phyloP scores from a whole-genome alignment of 805 yeast genomes.

The Saturnispora sanitii region DNA sequence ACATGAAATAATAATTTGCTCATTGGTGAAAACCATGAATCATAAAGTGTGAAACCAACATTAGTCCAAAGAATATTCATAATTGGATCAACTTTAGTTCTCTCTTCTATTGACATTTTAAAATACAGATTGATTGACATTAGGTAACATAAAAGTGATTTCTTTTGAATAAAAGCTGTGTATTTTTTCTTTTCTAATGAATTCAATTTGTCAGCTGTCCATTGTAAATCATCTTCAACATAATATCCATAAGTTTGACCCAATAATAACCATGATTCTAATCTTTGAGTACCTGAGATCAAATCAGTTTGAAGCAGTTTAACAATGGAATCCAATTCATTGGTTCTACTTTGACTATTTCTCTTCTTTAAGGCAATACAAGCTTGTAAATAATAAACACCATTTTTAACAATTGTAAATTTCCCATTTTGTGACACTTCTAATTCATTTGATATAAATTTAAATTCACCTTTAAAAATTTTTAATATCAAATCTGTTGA shows the following conservation, averaged over 20 bases:
- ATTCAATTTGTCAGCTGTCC: constrained; percentile 80
- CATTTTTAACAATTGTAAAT: constrained; percentile 35
- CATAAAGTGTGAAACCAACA: constrained; percentile 49
- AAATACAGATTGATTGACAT: constrained; percentile 52
- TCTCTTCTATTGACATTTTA: constrained; percentile 15
- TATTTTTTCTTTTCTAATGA: constrained; percentile 46
- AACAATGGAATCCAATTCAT: constrained; percentile 70
- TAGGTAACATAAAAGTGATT: constrained; percentile 59
- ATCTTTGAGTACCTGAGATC: constrained; percentile 50
- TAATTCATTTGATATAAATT: constrained; percentile 19
- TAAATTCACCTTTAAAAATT: constrained; percentile 42
- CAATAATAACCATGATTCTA: constrained; percentile 79
- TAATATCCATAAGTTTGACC: constrained; percentile 71
- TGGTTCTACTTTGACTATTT: constrained; percentile 69
- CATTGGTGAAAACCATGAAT: constrained; percentile 57
- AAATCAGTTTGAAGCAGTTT: constrained; percentile 58
- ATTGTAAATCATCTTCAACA: constrained; percentile 84
- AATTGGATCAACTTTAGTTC: constrained; percentile 26
- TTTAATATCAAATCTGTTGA: constrained; percentile 36
- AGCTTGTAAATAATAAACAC: constrained; percentile 64
- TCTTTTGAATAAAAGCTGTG: constrained; percentile 59
- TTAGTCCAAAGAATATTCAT: constrained; percentile 39
- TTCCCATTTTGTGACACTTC: constrained; percentile 24
- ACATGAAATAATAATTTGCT: constrained; percentile 46
- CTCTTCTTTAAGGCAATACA: constrained; percentile 62